Percentiles rank a stretch among this genome's conserved stretches.
phyloP scores from a whole-genome alignment of 2,329 filamentous ascomycete species.

The Parasarocladium wereldwijsianum region DNA sequence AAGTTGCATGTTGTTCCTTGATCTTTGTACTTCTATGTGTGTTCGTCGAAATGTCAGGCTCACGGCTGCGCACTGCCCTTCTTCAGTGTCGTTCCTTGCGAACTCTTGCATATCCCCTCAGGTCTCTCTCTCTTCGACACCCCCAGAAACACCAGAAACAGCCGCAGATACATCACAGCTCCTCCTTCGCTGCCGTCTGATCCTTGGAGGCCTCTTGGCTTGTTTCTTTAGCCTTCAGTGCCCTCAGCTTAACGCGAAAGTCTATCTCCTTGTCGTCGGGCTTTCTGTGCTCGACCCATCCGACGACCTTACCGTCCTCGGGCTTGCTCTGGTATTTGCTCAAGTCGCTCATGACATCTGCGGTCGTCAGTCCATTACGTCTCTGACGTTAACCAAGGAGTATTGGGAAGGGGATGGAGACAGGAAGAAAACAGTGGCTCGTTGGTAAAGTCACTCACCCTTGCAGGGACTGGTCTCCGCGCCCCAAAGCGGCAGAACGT shows the following conservation, averaged over 20 bases:
- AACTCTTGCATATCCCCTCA: too few relatives aligned
- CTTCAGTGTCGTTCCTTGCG: too few relatives aligned
- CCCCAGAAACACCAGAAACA: too few relatives aligned
- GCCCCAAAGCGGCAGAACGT: constrained; percentile 33
- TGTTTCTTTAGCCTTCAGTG: constrained; percentile 14
- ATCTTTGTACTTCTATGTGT: too few relatives aligned
- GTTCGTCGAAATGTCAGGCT: too few relatives aligned
- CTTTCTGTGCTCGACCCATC: constrained; percentile 16
- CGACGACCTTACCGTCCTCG: constrained; percentile 13
- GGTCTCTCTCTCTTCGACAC: too few relatives aligned
- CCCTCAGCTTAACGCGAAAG: constrained; percentile 20
- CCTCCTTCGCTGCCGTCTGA: constrained; percentile 10
- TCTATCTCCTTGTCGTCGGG: constrained; percentile 17
- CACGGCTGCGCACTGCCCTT: too few relatives aligned
- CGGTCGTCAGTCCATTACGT: background rate
- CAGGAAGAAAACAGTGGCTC: too few relatives aligned
- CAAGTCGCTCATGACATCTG: constrained; percentile 15
- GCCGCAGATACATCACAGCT: constrained; percentile 11
- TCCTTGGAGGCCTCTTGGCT: constrained; percentile 4
- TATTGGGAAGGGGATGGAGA: too few relatives aligned
- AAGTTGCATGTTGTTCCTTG: too few relatives aligned
- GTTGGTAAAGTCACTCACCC: constrained; percentile 20
- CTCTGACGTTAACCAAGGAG: too few relatives aligned
- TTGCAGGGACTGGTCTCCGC: constrained; percentile 26
- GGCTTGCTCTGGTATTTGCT: constrained; percentile 13